Base-by-base conservation (phyloP, 257 asterid genomes). In the Avicennia marina region DNA sequence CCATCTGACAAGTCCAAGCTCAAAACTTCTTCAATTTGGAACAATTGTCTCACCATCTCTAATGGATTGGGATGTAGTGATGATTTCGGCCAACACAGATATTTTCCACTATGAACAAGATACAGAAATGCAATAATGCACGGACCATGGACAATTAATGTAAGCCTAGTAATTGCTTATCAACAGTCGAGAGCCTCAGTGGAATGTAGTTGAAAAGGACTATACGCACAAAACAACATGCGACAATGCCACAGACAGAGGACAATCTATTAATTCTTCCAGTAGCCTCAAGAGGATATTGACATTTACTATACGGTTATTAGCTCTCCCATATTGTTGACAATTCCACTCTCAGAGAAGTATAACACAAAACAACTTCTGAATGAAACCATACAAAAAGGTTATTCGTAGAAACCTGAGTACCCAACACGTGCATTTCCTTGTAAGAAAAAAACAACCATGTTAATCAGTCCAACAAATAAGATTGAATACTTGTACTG, bases 41-140 rank as follows among this genome's bases (percentile, higher is more conserved):
- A n/a, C n/a, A n/a, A n/a, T n/a, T n/a, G n/a, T n/a, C n/a, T n/a
- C n/a, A n/a, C n/a, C n/a, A n/a, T n/a, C n/a, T n/a, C n/a, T n/a
- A n/a, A n/a, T n/a, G n/a, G 72, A 45, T 40, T 65, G 70, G 11
- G 63, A 60, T 24, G 73, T 31, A 25, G 16, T 27, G 11, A 72
- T 50, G 36, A 53, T 38, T 36, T 58, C 44, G 20, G 51, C 59
- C 19, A 29, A n/a, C n/a, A n/a, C n/a, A n/a, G n/a, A n/a, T n/a
- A n/a, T n/a, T n/a, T n/a, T n/a, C n/a, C n/a, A n/a, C n/a, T n/a
- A n/a, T n/a, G n/a, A n/a, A n/a, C n/a, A n/a, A n/a, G n/a, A n/a
- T n/a, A n/a, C n/a, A n/a, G n/a, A n/a, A 42, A 53, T 11, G 15
- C 33, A 53, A 39, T 33, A n/a, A n/a, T n/a, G n/a, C n/a, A n/a